These are phyloP conservation scores for Fraxinus sp. DNA, from an alignment of 305 asterid species.

Conservation along the genomic window DNA sequence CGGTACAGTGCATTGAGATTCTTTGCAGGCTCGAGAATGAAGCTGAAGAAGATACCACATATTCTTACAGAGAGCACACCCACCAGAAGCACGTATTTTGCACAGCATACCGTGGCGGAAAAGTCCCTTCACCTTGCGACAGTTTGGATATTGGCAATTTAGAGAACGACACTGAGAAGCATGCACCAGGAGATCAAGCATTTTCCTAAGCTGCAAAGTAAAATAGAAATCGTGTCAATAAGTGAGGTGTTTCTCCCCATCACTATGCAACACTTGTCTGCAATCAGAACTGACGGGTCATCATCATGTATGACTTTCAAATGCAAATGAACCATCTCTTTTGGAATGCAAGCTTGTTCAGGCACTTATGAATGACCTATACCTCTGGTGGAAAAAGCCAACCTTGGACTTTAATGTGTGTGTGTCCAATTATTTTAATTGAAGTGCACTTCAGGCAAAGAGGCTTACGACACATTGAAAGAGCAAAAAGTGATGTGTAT, in stretches of 20 bases:
- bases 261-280: background rate
- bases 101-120: constrained; percentile 92
- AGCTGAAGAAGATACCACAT: constrained; percentile 99
- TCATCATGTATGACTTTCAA: background rate
- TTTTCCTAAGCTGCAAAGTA: constrained; percentile 78
- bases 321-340: background rate
- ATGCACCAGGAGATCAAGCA: constrained; percentile 97
- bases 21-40: constrained; percentile 97
- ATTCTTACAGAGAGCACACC: constrained; percentile 86
- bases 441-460: background rate
- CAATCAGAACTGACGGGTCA: background rate
- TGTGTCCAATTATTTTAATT: background rate
- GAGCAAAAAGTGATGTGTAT: background rate
- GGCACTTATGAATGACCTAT: background rate
- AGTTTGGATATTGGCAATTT: constrained; percentile 78
- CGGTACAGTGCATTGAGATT: constrained; percentile 83
- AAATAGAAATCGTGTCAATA: constrained; percentile 17
- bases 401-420: background rate
- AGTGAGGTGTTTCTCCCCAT: background rate
- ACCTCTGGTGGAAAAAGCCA: background rate
- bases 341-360: constrained; percentile 13
- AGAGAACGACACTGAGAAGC: constrained; percentile 87
- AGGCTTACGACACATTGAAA: background rate
- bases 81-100: constrained; percentile 85
- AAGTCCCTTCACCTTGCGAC: constrained; percentile 97